phyloP scores from a whole-genome alignment of 257 asterid species.

The Vinca minor region DNA sequence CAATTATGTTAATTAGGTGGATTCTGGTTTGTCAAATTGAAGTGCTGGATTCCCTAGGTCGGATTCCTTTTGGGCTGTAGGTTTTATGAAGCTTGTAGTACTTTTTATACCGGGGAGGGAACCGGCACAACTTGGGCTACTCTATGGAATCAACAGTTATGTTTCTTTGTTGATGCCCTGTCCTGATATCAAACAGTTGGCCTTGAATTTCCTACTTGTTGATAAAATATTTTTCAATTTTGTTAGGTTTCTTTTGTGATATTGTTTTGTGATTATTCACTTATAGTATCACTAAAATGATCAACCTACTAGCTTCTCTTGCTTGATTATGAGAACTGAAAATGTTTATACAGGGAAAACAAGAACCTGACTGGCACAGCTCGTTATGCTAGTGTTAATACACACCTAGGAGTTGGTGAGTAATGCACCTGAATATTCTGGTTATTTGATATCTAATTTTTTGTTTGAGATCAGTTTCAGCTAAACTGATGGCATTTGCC shows the following conservation, averaged over 20 bases:
- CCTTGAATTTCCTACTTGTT: not conserved
- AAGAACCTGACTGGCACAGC: constrained; percentile 96
- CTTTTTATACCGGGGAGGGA: too few relatives aligned
- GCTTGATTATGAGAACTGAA: not conserved
- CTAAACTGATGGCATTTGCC: not conserved
- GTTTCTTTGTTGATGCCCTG: too few relatives aligned
- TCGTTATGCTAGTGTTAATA: constrained; percentile 92
- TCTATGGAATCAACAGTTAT: too few relatives aligned
- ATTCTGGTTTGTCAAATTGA: too few relatives aligned
- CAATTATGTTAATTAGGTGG: too few relatives aligned
- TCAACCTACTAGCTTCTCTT: too few relatives aligned
- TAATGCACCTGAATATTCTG: constrained; percentile 13
- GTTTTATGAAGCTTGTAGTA: too few relatives aligned
- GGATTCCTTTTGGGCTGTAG: too few relatives aligned
- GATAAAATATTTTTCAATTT: too few relatives aligned
- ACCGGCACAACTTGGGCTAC: too few relatives aligned
- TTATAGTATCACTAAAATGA: not conserved
- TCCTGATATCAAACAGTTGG: not conserved
- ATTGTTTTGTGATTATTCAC: constrained; percentile 2
- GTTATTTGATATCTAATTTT: constrained; percentile 4
- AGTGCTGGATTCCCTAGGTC: too few relatives aligned
- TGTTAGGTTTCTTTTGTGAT: too few relatives aligned
- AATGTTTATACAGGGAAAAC: constrained; percentile 60
- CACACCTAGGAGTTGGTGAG: constrained; percentile 93
- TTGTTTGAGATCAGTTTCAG: not conserved